Evolutionary conservation across 1,284 basidiomycete genomes (phyloP).

Genomic region (Boletus subluridellus): DNA sequence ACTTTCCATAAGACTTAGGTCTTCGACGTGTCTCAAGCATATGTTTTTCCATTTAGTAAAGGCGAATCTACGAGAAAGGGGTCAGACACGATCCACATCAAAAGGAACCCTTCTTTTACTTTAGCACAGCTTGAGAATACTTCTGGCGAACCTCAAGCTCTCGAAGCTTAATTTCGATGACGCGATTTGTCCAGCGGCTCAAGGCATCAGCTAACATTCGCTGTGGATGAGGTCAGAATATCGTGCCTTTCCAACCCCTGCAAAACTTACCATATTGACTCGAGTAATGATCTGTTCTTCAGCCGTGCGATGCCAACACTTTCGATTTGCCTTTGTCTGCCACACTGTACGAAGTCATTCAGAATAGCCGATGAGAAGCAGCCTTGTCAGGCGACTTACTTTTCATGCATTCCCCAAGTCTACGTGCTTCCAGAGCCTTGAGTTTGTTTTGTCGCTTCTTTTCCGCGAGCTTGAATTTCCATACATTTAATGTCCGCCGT

Average conservation of each 20-base stretch:
- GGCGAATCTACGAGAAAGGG: constrained; percentile 39
- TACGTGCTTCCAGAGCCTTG: constrained; percentile 41
- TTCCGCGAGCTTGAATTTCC: constrained; percentile 51
- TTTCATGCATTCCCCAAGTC: constrained; percentile 42
- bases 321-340: constrained; percentile 37
- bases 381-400: constrained; percentile 37
- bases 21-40: constrained; percentile 60
- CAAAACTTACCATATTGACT: constrained; percentile 18
- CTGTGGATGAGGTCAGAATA: constrained; percentile 37
- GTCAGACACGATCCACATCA: constrained; percentile 1
- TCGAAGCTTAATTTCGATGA: constrained; percentile 67
- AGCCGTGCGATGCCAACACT: constrained; percentile 25
- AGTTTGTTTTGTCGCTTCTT: constrained; percentile 48
- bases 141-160: constrained; percentile 61
- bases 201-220: constrained; percentile 49
- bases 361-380: constrained; percentile 11
- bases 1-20: constrained; percentile 73
- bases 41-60: constrained; percentile 67
- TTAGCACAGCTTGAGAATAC: constrained; percentile 43
- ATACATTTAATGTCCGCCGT: constrained; percentile 50
- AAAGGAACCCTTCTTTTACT: constrained; percentile 37
- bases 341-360: constrained; percentile 42
- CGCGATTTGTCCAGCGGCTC: constrained; percentile 62
- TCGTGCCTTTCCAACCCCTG: neutral
- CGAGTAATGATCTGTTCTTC: constrained; percentile 27